phyloP scores from a whole-genome alignment of 2,329 filamentous ascomycete species.

The Fonsecaea multimorphosa region DNA sequence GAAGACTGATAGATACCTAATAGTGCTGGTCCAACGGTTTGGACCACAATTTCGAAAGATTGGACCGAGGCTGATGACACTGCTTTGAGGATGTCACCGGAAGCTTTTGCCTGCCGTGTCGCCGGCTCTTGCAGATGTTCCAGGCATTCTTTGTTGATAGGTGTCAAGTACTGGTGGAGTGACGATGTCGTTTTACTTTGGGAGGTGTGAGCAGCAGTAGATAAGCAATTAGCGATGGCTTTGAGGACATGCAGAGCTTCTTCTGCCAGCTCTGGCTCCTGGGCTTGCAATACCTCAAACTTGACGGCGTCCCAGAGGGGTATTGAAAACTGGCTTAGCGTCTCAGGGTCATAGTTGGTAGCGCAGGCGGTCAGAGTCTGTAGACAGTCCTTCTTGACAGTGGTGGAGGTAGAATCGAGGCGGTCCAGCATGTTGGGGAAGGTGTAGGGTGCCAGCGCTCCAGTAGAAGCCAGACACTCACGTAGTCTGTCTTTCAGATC shows the following conservation, averaged over 20 bases:
- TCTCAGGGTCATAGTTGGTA: slow-evolving; percentile 63
- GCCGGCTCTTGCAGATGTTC: slow-evolving; percentile 72
- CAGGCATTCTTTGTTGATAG: slow-evolving; percentile 70
- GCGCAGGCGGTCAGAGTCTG: slow-evolving; percentile 67
- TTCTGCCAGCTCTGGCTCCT: slow-evolving; percentile 69
- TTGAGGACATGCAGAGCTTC: slow-evolving; percentile 63
- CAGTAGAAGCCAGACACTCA: slow-evolving; percentile 68
- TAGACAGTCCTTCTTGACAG: slow-evolving; percentile 72
- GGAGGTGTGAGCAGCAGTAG: slow-evolving; percentile 49
- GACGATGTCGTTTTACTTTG: slow-evolving; percentile 43
- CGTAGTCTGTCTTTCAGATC: slow-evolving; percentile 69
- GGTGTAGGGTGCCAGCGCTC: slow-evolving; percentile 68
- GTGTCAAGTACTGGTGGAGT: slow-evolving; percentile 62
- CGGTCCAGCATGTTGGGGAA: slow-evolving; percentile 73
- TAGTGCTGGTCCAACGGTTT: slow-evolving; percentile 63
- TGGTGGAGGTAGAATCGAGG: slow-evolving; percentile 70
- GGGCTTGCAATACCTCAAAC: slow-evolving; percentile 70
- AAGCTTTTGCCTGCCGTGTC: slow-evolving; percentile 70
- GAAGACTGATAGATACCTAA: slow-evolving; percentile 66
- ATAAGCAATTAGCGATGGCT: slow-evolving; percentile 62
- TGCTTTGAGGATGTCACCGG: slow-evolving; percentile 65
- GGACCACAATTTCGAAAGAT: slow-evolving; percentile 62
- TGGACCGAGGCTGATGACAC: slow-evolving; percentile 61
- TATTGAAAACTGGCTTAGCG: slow-evolving; percentile 67
- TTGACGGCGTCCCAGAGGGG: slow-evolving; percentile 72